Conservation (phyloP, 768 basidiomycete species). For the Tulasnella sp. region DNA sequence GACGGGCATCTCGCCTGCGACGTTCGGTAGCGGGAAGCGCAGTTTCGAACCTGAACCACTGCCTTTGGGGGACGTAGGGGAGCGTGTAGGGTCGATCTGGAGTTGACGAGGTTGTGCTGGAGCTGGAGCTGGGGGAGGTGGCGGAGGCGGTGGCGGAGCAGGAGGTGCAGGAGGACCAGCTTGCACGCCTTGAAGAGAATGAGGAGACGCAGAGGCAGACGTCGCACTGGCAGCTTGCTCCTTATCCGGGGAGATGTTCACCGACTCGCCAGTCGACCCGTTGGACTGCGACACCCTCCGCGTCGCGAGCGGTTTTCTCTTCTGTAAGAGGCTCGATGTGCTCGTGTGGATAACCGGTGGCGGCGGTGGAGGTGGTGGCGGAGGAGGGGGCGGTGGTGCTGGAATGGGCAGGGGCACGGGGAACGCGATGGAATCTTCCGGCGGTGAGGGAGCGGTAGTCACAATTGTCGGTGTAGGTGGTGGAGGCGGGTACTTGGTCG, state of each 20-base stretch:
- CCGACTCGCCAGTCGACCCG: neutral
- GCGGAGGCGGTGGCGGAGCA: neutral
- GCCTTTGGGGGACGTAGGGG: neutral
- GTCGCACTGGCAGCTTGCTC: too few species aligned
- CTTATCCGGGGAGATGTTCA: neutral
- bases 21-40: neutral
- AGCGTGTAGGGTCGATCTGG: neutral
- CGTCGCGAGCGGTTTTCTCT: neutral
- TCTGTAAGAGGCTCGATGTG: neutral
- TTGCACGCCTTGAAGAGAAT: neutral
- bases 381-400: neutral
- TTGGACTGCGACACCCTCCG: neutral
- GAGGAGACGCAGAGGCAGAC: neutral
- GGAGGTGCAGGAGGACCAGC: neutral
- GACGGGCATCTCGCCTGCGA: neutral
- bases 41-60: neutral
- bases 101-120: too few species aligned
- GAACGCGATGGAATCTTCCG: neutral
- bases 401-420: neutral
- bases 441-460: neutral
- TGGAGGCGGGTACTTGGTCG: neutral
- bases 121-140: neutral
- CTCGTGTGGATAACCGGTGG: neutral
- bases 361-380: neutral
- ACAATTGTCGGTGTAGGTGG: neutral